Evolutionary conservation across 345 rosid species (phyloP), one percentile per base, ranked within the genome.

Genomic region (Viola odorata): DNA sequence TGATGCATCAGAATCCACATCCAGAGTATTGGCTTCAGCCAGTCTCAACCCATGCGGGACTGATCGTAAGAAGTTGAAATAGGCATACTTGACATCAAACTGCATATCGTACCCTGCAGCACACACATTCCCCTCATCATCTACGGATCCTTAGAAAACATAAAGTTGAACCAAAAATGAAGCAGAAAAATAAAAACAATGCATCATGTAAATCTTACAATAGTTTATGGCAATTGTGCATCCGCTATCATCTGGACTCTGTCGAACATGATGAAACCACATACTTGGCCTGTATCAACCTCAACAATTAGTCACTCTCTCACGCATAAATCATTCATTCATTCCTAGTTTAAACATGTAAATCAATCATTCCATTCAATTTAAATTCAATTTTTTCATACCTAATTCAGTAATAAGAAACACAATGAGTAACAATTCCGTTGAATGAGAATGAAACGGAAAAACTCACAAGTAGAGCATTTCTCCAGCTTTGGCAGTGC

Each of bases 181-280:
- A 23, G 38, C 15, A 48, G 42, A 62, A 58, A 60, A 37, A 10
- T 4, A 41, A 11, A 7, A 44, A 44, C 1, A 11, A 44, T 6
- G 47, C 1, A 1, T 11, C 5, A n/a, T 12, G 37, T 45, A 32
- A 44, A 53, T 37, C 89, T 80, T 82, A 86, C 96, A 92, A 72
- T 89, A 89, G 73, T 89, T 92, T 49, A 89, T 66, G 38, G 98
- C 94, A 75, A 89, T 82, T 2, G 91, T 82, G 62, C 77, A 78
- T 58, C 91, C 96, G 3, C 75, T 59, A 23, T 84, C 86, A 75
- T 80, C 94, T 41, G 91, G 80, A 59, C 64, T 80, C 77, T 92
- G 96, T 50, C 86, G 80, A 48, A 92, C 96, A 73, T 92, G 94
- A 82, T 92, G 96, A 78, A 87, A 92, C 98, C 96, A 87, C 96